phyloP scores from a whole-genome alignment of 441 rosid genomes.

The Omphalea diandra region DNA sequence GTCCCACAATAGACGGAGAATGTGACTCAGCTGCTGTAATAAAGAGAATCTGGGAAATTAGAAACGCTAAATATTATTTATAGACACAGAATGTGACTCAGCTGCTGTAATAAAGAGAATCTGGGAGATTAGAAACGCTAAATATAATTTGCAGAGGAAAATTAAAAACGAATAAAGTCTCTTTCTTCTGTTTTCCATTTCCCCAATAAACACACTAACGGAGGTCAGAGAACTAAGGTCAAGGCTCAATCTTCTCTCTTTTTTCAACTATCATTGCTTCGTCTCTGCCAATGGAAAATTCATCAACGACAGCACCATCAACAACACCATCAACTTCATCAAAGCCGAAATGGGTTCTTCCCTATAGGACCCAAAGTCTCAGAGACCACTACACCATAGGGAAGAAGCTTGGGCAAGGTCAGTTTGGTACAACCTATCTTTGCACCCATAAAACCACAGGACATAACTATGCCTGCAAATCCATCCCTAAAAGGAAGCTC shows the following conservation, averaged over 20 bases:
- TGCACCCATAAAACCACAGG: conserved; percentile 64
- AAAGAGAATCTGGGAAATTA: background rate
- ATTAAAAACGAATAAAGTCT: background rate
- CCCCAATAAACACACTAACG: background rate
- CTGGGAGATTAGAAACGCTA: too few relatives aligned
- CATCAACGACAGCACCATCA: background rate
- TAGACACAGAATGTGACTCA: conserved; percentile 7
- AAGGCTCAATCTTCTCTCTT: background rate
- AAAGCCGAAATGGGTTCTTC: conserved; percentile 54
- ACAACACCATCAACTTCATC: conserved; percentile 17
- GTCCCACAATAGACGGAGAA: background rate
- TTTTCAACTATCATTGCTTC: background rate
- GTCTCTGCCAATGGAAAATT: conserved; percentile 2
- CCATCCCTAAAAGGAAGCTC: conserved; percentile 83
- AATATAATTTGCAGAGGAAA: too few relatives aligned
- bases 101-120: background rate
- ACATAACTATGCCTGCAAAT: conserved; percentile 64
- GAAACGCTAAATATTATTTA: too few relatives aligned
- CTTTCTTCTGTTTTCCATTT: background rate
- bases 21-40: conserved; percentile 12
- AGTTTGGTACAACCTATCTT: conserved; percentile 74
- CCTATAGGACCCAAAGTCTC: conserved; percentile 54
- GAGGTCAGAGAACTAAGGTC: background rate
- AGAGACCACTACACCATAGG: conserved; percentile 63
- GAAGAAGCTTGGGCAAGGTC: conserved; percentile 74